Evolutionary conservation across 169 alveolate species (phyloP), one percentile per base, ranked within the genome.

Genomic region (Cryptosporidium muris): DNA sequence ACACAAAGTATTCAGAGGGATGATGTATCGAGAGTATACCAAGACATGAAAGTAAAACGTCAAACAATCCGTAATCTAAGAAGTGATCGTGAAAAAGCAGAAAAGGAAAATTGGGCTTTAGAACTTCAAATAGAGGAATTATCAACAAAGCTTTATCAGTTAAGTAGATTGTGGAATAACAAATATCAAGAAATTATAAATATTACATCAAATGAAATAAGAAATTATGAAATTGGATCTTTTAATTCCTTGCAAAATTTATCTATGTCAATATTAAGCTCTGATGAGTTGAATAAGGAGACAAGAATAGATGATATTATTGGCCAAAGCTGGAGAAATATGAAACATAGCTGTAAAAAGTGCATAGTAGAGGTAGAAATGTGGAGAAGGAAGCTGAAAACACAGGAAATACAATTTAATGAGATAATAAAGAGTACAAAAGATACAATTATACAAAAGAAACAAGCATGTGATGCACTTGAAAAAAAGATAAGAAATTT

Each of bases 1-100:
- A 74, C 54, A 37, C 85, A 74, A 42, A 68, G 85, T 25, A 74
- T 74, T 34, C 85, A 74, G 34, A 12, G 85, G 25, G 85, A 74
- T 16, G 85, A 74, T 47, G 85, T 74, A n/a, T 74, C 85, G 12
- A 74, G 85, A 58, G 85, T 74, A 12, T 74, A 74, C 49, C 85
- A 74, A 47, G 85, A 74, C 16, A 74, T 74, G 85, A 74, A 74
- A 12, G 85, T 74, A 2, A 74, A 74, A 36, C 54, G 85, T 25
- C 74, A 74, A 51, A 74, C 66, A 38, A 74, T 74, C 14, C 58
- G 85, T 4, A 74, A 60, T 60, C 48, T 74, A 25, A 56, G 85
- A 38, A 45, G 52, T 34, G 85, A 74, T 25, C 25, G 85, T 4
- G 85, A 74, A n/a, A 74, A 74, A 34, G 60, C 85, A 2, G 85